A percentile compares a stretch with the other conserved stretches of the same genome.
These are phyloP conservation scores for Rugosomyces carneus DNA, from an alignment of 1,284 basidiomycete genomes.

Conservation along the genomic window DNA sequence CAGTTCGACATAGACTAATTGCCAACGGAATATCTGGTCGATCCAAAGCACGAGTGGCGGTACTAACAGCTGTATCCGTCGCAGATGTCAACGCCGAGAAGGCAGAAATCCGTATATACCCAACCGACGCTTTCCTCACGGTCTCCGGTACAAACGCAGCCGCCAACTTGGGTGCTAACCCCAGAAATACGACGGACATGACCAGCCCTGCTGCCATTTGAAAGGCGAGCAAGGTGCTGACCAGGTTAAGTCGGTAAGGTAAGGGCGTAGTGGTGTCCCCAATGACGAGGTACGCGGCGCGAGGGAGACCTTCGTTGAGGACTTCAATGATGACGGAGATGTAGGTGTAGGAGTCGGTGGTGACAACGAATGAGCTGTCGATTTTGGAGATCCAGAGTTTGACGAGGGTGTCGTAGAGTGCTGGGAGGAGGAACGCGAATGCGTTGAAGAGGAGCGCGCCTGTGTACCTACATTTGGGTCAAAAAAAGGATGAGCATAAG, in stretches of 20 bases:
- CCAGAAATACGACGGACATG: constrained; percentile 17
- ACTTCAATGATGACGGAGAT: constrained; percentile 11
- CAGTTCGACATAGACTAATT: too few species aligned
- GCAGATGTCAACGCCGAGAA: constrained; percentile 16
- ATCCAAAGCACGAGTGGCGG: constrained; percentile 17
- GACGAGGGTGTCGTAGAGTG: constrained; percentile 17
- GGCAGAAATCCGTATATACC: constrained; percentile 16
- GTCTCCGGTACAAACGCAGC: constrained; percentile 16
- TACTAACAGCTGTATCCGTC: constrained; percentile 15
- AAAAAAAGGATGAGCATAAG: too few species aligned
- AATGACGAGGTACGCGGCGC: constrained; percentile 16
- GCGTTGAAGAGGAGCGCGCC: constrained; percentile 18
- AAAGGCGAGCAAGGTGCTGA: constrained; percentile 16
- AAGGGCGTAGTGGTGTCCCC: neutral
- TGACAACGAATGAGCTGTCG: constrained; percentile 17
- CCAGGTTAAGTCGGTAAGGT: constrained; percentile 9
- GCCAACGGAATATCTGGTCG: constrained; percentile 11
- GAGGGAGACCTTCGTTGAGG: constrained; percentile 19
- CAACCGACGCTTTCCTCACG: constrained; percentile 14
- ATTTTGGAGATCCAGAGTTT: constrained; percentile 21
- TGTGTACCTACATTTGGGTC: constrained; percentile 31
- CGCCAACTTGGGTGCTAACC: constrained; percentile 16
- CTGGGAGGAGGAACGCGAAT: constrained; percentile 17
- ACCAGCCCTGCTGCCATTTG: constrained; percentile 14
- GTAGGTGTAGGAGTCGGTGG: constrained; percentile 19